Percentiles rank a stretch among this genome's conserved stretches.
Conservation (phyloP, 352 stramenopile species). For the Elongisporangium undulatum region DNA sequence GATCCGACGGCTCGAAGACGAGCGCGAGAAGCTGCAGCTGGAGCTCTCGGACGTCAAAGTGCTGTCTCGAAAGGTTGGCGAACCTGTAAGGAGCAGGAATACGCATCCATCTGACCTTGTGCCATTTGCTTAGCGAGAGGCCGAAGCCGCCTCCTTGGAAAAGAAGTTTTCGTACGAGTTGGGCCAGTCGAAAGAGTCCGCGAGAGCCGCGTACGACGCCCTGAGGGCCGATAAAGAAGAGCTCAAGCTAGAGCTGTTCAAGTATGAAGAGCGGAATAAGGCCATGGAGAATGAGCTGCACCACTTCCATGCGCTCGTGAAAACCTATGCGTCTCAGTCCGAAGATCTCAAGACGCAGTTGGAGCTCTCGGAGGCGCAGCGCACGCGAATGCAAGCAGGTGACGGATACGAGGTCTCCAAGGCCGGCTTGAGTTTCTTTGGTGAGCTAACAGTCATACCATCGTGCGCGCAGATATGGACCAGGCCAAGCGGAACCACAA, state of each 20-base stretch:
- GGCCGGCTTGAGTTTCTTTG: not conserved
- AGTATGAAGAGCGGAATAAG: slow-evolving; percentile 38
- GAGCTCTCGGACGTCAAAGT: slow-evolving; percentile 62
- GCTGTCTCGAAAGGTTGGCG: slow-evolving; percentile 38
- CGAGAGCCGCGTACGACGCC: slow-evolving; percentile 56
- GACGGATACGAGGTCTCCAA: not conserved
- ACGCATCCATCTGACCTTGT: not conserved
- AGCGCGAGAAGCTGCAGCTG: slow-evolving; percentile 48
- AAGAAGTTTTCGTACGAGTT: slow-evolving; percentile 75
- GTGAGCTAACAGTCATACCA: slow-evolving; percentile 3
- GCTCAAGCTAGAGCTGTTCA: slow-evolving; percentile 50
- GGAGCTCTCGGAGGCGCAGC: slow-evolving; percentile 37
- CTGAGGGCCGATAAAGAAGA: slow-evolving; percentile 54
- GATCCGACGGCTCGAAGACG: slow-evolving; percentile 59
- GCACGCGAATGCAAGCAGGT: slow-evolving; percentile 28
- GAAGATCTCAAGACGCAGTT: slow-evolving; percentile 50
- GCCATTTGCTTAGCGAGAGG: slow-evolving; percentile 24
- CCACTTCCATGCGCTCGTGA: slow-evolving; percentile 43
- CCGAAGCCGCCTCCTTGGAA: slow-evolving; percentile 37
- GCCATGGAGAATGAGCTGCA: slow-evolving; percentile 37
- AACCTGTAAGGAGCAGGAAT: no score
- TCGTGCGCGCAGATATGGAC: slow-evolving; percentile 29
- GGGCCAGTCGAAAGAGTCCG: slow-evolving; percentile 59
- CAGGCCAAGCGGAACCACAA: slow-evolving; percentile 25
- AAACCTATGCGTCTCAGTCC: slow-evolving; percentile 46